Evolutionary conservation across 2,329 filamentous ascomycete species (phyloP), one percentile per base, ranked within the genome.

Genomic region (Claviceps purpurea): DNA sequence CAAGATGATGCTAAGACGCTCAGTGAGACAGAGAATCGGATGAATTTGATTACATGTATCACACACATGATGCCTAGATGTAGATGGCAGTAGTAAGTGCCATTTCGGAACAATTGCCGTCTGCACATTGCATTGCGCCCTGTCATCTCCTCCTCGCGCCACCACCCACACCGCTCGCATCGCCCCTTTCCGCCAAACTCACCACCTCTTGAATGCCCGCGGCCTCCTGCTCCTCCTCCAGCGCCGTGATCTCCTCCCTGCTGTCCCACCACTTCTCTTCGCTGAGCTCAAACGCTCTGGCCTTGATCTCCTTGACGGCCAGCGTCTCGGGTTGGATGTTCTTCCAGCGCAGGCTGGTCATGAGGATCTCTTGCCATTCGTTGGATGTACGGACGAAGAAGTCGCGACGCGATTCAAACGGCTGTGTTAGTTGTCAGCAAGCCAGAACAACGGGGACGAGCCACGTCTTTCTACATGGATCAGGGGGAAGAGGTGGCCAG

Each of bases 211-310:
- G 87, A 66, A 97, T 96, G 10, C 93, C 90, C 38, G 89, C 88
- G 48, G 87, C 90, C 68, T 96, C 91, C 72, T 97, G 89, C 71
- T 96, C 91, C 68, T 96, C 91, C 69, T 98, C 93, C 62, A 97
- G 69, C 6, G 82, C 85, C 51, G 84, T 85, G 58, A 98, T 87
- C 70, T 97, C 91, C 71, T 98, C 93, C 60, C 93, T 79, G 64
- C 85, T 89, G 73, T 96, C 93, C 93, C 93, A 98, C 93, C 93
- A 98, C 67, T 95, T 95, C 70, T 90, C 87, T 68, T 98, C 93
- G 42, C 90, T 90, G 57, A 89, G 77, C 63, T 89, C 85, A 65
- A 96, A 98, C 1, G 89, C 93, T 64, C 82, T 83, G 61, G 90
- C 85, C 67, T 95, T 89, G 61, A 97, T 82, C 72, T 97, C 93